phyloP scores from a whole-genome alignment of 352 stramenopile species.

The Phytopythium vexans region DNA sequence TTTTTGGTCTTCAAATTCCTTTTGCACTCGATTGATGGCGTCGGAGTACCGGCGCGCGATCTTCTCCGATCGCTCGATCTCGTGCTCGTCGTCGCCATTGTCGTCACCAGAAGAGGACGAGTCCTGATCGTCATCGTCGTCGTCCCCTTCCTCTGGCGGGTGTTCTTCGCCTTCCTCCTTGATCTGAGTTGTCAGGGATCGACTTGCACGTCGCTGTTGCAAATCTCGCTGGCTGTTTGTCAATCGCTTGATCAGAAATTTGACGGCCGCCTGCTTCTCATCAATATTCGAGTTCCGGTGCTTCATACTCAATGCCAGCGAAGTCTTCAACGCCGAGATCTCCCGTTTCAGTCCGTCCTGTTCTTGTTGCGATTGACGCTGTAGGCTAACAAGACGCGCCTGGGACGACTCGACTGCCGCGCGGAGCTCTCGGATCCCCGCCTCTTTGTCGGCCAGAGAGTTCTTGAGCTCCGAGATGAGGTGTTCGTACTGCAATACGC shows the following conservation, averaged over 20 bases:
- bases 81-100: conserved; percentile 9
- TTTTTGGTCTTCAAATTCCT: conserved; percentile 53
- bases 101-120: conserved; percentile 4
- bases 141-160: background rate
- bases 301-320: conserved; percentile 37
- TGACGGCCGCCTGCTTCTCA: conserved; percentile 50
- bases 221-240: conserved; percentile 7
- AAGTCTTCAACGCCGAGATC: conserved; percentile 35
- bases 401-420: conserved; percentile 31
- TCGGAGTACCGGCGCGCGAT: conserved; percentile 50
- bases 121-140: conserved; percentile 3
- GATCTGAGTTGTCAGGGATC: background rate
- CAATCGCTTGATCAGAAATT: conserved; percentile 40
- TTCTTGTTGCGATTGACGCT: conserved; percentile 37
- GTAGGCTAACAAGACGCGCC: conserved; percentile 22
- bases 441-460: conserved; percentile 40
- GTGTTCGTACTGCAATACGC: conserved; percentile 54
- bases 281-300: conserved; percentile 51
- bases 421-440: conserved; percentile 29
- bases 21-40: conserved; percentile 44
- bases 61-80: conserved; percentile 33
- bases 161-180: background rate
- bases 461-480: conserved; percentile 68
- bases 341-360: conserved; percentile 40
- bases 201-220: conserved; percentile 2